Evolutionary conservation across 2,329 filamentous ascomycete genomes (phyloP), one percentile per base, ranked within the genome.

Genomic region (Exophiala spinifera): DNA sequence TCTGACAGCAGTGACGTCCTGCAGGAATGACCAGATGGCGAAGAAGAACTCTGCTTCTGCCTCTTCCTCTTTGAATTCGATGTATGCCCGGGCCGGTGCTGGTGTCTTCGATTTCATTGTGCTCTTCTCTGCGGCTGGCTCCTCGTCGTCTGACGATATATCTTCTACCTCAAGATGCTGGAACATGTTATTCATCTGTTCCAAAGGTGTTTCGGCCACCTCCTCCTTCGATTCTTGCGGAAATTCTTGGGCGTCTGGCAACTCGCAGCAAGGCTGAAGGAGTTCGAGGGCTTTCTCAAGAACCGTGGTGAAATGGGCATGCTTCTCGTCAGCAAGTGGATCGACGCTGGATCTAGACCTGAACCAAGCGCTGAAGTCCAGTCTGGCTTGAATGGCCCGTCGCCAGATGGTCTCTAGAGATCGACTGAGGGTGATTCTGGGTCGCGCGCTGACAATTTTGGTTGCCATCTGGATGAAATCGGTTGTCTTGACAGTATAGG

Each of bases 11-110:
- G 36, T 37, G 20, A 49, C 34, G 15, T 49, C 46, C 14, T 25
- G 46, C 17, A 49, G 19, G 21, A 49, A 49, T n/a, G 46, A 49
- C 46, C 46, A 49, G 19, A 49, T 49, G 15, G 34, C 46, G 17
- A 49, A 49, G 10, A 49, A 21, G 21, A 49, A 49, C 21, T 49
- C 46, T 17, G 46, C 33, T 15, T 49, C 46, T 17, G 46, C 46
- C 15, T 49, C 46, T 14, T 17, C 21, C 17, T 49, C 46, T n/a
- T 49, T 34, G 20, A 49, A 49, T 11, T 49, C 46, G 23, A 49
- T 49, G 19, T 15, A 34, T 17, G 46, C 34, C n/a, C 46, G 46
- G 13, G 46, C 31, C 13, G 14, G 15, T 19, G n/a, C 34, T 19
- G 46, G 14, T 36, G 14, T 21, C 10, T 21, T 17, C 15, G 20